Percentiles rank a stretch among this genome's conserved stretches.
These are phyloP conservation scores for Ogataea parapolymorpha DNA, from an alignment of 805 yeast species.

Conservation along the genomic window DNA sequence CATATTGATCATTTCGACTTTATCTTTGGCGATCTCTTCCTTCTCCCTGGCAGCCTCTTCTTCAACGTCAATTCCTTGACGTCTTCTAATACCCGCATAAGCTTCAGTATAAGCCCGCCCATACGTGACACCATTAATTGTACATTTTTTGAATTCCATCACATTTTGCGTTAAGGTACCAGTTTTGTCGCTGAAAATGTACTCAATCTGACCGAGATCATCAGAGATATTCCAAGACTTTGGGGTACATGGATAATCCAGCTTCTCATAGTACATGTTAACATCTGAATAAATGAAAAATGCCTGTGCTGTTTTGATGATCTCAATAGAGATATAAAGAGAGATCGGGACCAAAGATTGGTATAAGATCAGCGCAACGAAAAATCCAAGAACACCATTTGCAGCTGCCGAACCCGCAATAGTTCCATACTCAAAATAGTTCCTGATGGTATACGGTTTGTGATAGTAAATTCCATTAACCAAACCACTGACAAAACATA, in stretches of 20 bases:
- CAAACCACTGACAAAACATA: constrained; percentile 69
- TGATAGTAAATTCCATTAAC: constrained; percentile 67
- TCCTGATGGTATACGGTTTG: constrained; percentile 46
- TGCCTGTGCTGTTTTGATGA: constrained; percentile 79
- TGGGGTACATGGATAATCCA: constrained; percentile 82
- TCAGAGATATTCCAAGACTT: constrained; percentile 84
- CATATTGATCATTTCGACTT: constrained; percentile 52
- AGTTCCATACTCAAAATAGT: constrained; percentile 67
- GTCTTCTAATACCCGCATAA: constrained; percentile 68
- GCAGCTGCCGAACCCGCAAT: constrained; percentile 61
- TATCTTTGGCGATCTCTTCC: constrained; percentile 54
- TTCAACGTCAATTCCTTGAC: constrained; percentile 75
- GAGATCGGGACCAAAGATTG: constrained; percentile 84
- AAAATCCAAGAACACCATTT: constrained; percentile 70
- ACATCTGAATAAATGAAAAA: constrained; percentile 76
- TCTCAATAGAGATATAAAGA: constrained; percentile 75
- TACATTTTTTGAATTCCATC: constrained; percentile 82
- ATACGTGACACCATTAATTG: constrained; percentile 68
- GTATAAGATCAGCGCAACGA: constrained; percentile 72
- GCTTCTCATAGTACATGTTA: constrained; percentile 59
- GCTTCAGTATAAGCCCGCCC: constrained; percentile 86
- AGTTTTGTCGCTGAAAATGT: constrained; percentile 79
- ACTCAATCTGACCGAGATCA: constrained; percentile 83
- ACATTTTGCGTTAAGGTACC: constrained; percentile 82
- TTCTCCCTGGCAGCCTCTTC: constrained; percentile 52